Conservation (phyloP, 2,329 filamentous ascomycete species). For the Cercospora zeina region DNA sequence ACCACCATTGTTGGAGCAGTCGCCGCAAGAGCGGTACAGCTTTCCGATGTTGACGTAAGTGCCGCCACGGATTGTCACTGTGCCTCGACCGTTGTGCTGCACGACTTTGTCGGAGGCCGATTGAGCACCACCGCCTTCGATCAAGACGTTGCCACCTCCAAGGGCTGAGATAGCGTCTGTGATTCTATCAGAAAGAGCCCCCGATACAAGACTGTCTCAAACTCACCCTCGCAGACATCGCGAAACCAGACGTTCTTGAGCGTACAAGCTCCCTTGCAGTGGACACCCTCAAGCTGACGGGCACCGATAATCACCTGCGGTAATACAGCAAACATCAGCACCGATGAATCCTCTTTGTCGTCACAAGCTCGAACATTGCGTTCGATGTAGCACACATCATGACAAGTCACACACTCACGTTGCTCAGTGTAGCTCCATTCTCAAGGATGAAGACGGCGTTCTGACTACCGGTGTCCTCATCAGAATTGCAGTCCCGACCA, state of each 20-base stretch:
- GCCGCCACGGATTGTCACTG: constrained; percentile 47
- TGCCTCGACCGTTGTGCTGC: constrained; percentile 48
- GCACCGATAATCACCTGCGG: constrained; percentile 52
- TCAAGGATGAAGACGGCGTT: constrained; percentile 55
- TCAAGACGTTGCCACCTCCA: constrained; percentile 41
- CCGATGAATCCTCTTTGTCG: too few relatives aligned
- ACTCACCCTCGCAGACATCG: constrained; percentile 45
- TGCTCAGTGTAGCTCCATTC: constrained; percentile 53
- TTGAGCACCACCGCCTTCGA: constrained; percentile 44
- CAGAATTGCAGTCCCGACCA: constrained; percentile 21
- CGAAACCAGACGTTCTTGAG: constrained; percentile 51
- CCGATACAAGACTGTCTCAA: neutral
- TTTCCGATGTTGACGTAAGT: constrained; percentile 51
- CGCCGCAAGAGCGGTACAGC: constrained; percentile 54
- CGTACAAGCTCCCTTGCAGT: constrained; percentile 54
- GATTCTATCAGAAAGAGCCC: neutral
- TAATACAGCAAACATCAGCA: neutral
- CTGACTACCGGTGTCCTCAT: constrained; percentile 42
- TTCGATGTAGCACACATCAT: neutral
- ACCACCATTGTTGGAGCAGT: constrained; percentile 45
- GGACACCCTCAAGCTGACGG: constrained; percentile 54
- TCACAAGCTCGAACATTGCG: neutral
- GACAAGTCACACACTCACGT: constrained; percentile 31
- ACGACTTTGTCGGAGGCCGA: constrained; percentile 46
- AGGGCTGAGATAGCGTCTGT: constrained; percentile 42